Evolutionary conservation across 306 rosid species (phyloP), one percentile per base, ranked within the genome.

Genomic region (barrel medic (Medicago truncatula)): DNA sequence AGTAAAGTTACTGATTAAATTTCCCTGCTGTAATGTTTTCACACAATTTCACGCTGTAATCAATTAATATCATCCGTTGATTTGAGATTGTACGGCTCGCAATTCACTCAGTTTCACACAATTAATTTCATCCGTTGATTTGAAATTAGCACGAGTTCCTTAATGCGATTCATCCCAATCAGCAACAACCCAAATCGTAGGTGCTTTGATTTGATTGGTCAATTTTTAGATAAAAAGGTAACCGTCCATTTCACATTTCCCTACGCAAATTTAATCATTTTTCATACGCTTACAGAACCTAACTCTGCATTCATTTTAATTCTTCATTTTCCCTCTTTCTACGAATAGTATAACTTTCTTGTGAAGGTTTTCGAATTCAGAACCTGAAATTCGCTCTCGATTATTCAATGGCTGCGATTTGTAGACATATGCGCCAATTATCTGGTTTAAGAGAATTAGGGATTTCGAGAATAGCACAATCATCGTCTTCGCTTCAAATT

Each of bases 331-430:
- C 62, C 72, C 23, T 59, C 38, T 34, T 34, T 34, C 38, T 28
- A 4, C 34, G 3, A 28, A 28, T n/a, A n/a, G n/a, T 28, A 28
- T 28, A 17, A 53, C 23, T n/a, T n/a, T n/a, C n/a, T n/a, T 72
- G 72, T 15, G 40, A 60, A 73, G 70, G 11, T 43, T 67, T 21
- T 21, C 46, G 25, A 17, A 54, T 46, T 74, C 67, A 0, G 12
- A 56, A 34, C 31, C 63, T 38, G 7, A 20, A 64, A 59, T 58
- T 44, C 17, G 0, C 2, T 7, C 65, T 1, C 17, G 8, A 16
- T 7, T 44, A 13, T 14, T 9, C 28, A 84, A 73, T 92, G 97
- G 92, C 91, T 83, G 86, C 86, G 16, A 81, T 81, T 39, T 84
- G 76, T 81, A 90, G 72, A 75, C 92, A 89, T 47, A 62, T 83